phyloP scores from a whole-genome alignment of 2,329 filamentous ascomycete species.

The Fusarium annulatum region DNA sequence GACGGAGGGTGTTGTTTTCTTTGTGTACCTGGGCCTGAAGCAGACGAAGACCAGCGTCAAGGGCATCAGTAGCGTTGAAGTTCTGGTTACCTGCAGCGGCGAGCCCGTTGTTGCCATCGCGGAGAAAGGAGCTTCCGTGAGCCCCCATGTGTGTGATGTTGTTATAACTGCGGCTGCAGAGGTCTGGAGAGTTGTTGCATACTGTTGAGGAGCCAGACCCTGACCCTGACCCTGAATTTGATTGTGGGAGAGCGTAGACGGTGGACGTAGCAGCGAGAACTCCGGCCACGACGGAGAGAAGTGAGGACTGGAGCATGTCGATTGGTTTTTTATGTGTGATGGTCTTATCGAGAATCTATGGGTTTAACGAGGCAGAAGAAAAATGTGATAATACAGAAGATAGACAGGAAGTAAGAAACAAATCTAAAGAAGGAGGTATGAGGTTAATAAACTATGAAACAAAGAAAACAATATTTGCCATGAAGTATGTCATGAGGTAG shows the following conservation, averaged over 20 bases:
- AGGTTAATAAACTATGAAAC: slow-evolving; percentile 30
- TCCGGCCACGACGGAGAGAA: slow-evolving; percentile 35
- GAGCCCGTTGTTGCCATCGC: slow-evolving; percentile 68
- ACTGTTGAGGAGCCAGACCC: slow-evolving; percentile 51
- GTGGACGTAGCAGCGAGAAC: slow-evolving; percentile 38
- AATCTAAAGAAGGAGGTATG: slow-evolving; percentile 10
- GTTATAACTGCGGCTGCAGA: slow-evolving; percentile 78
- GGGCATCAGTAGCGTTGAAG: slow-evolving; percentile 76
- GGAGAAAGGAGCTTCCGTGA: slow-evolving; percentile 78
- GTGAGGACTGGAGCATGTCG: slow-evolving; percentile 40
- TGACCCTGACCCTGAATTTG: slow-evolving; percentile 34
- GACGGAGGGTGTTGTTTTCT: slow-evolving; percentile 65
- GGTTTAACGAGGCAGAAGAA: background rate
- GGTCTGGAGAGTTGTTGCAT: slow-evolving; percentile 84
- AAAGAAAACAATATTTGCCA: slow-evolving; percentile 7
- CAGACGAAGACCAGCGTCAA: slow-evolving; percentile 77
- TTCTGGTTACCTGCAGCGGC: slow-evolving; percentile 78
- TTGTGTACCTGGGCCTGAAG: slow-evolving; percentile 79
- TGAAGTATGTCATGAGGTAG: slow-evolving; percentile 2
- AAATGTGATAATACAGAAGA: background rate
- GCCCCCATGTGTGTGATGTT: slow-evolving; percentile 82
- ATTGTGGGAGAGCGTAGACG: slow-evolving; percentile 43
- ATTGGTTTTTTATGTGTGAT: background rate
- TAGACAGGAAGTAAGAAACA: slow-evolving; percentile 7
- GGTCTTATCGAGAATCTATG: background rate